Evolutionary conservation across 2,329 filamentous ascomycete species (phyloP), one percentile per base, ranked within the genome.

Genomic region (Furcasterigmium furcatum): DNA sequence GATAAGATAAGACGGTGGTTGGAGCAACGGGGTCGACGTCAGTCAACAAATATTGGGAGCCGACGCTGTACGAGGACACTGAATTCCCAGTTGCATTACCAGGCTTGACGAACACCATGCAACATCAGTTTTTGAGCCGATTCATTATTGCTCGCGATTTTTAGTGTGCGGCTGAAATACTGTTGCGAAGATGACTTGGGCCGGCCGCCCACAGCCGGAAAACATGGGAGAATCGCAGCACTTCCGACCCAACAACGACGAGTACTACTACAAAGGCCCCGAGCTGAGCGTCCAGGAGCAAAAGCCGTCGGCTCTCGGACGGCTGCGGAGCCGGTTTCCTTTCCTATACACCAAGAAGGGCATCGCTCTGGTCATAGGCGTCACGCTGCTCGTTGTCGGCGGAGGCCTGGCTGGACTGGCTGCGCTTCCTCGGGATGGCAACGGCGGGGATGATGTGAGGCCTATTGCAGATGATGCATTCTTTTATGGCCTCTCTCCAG

Each of bases 401-500:
- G 63, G 59, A 36, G 62, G 64, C 4, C 50, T 68, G 21, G 58
- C 61, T 2, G 63, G 64, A 1, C 51, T 68, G 14, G 62, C 61
- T 1, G 62, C 64, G 4, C 55, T 67, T 40, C 59, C 43, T 10
- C 24, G 32, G 42, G 30, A 22, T 5, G 12, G 16, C 13, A 22
- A 13, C 29, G 41, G 30, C 21, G 24, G 14, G 24, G 25, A 27
- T 14, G 35, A 9, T 18, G 24, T 22, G 16, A 21, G 21, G 10
- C 8, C 35, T 3, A 45, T 45, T 14, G 21, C 25, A 16, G 35
- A 47, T 16, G 62, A 79, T 50, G 50, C 58, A 0, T 64, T 65
- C 46, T 79, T 79, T 44, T 77, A 76, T 46, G 75, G 74, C 30
- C 61, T 70, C 51, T 77, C 73, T 9, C 71, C 72, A 22, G 65